These are phyloP conservation scores for Epichloe sibirici DNA, from an alignment of 2,329 filamentous ascomycete species.

Conservation along the genomic window DNA sequence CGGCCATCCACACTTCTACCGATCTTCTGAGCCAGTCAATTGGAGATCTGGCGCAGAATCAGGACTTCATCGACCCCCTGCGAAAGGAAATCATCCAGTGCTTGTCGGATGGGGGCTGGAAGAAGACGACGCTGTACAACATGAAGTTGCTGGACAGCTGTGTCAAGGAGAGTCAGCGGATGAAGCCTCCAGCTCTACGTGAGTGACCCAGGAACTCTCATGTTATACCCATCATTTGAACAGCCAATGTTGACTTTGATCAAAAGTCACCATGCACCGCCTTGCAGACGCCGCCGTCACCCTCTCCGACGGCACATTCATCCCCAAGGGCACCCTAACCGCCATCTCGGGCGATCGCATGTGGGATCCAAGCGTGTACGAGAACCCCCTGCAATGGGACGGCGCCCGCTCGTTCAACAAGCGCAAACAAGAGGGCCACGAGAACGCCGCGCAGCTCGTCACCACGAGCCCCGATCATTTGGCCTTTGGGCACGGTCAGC, in stretches of 20 bases:
- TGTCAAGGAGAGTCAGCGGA: slow-evolving; percentile 34
- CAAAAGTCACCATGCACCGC: slow-evolving; percentile 6
- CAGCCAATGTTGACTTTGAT: not conserved
- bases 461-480: slow-evolving; percentile 35
- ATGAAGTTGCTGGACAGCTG: slow-evolving; percentile 33
- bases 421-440: slow-evolving; percentile 23
- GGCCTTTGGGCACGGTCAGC: slow-evolving; percentile 41
- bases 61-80: slow-evolving; percentile 23
- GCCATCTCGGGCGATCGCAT: slow-evolving; percentile 1
- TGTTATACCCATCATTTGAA: too few relatives aligned
- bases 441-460: slow-evolving; percentile 28
- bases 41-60: slow-evolving; percentile 25
- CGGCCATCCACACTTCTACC: slow-evolving; percentile 42
- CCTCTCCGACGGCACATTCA: slow-evolving; percentile 6
- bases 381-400: slow-evolving; percentile 22
- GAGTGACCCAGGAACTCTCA: not conserved
- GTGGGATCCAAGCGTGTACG: not conserved
- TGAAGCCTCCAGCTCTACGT: slow-evolving; percentile 26
- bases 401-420: slow-evolving; percentile 32
- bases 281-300: not conserved
- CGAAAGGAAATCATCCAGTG: slow-evolving; percentile 25
- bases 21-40: slow-evolving; percentile 10
- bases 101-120: slow-evolving; percentile 3
- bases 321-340: slow-evolving; percentile 3
- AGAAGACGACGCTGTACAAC: slow-evolving; percentile 10